These are phyloP conservation scores for Metschnikowia vanudenii DNA, from an alignment of 805 yeast genomes.

Conservation along the genomic window DNA sequence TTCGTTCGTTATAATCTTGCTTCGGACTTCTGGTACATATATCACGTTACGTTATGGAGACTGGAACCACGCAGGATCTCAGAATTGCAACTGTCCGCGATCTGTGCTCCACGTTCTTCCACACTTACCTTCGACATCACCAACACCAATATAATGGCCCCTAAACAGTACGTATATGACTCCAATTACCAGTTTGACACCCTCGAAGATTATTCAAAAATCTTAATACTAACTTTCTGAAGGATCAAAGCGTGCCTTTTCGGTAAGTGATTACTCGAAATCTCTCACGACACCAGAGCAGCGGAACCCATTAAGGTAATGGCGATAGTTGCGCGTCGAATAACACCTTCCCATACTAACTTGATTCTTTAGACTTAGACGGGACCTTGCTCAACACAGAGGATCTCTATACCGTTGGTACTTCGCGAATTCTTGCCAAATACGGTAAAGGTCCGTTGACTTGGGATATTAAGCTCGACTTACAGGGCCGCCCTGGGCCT, in stretches of 20 bases:
- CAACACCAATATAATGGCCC: background rate
- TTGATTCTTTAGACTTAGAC: conserved; percentile 69
- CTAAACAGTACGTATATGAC: conserved; percentile 6
- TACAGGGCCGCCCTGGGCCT: conserved; percentile 91
- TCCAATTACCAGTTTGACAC: too few relatives aligned
- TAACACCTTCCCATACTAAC: conserved; percentile 14
- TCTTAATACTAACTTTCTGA: conserved; percentile 4
- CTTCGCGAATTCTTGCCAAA: conserved; percentile 61
- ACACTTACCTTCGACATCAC: background rate
- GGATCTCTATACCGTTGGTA: conserved; percentile 80
- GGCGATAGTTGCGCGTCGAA: background rate
- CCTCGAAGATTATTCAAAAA: too few relatives aligned
- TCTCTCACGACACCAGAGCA: too few relatives aligned
- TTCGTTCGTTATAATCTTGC: too few relatives aligned
- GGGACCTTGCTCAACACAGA: conserved; percentile 92
- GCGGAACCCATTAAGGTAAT: too few relatives aligned
- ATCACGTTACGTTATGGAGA: too few relatives aligned
- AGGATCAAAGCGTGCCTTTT: conserved; percentile 66
- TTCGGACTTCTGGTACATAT: too few relatives aligned
- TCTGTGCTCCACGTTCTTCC: background rate
- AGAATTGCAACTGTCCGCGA: background rate
- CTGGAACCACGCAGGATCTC: too few relatives aligned
- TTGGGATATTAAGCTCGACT: conserved; percentile 84
- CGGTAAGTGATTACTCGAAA: conserved; percentile 42
- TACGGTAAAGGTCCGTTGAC: conserved; percentile 78